These are phyloP conservation scores for Calonectria henricotiae DNA, from an alignment of 2,329 filamentous ascomycete genomes.

Conservation along the genomic window DNA sequence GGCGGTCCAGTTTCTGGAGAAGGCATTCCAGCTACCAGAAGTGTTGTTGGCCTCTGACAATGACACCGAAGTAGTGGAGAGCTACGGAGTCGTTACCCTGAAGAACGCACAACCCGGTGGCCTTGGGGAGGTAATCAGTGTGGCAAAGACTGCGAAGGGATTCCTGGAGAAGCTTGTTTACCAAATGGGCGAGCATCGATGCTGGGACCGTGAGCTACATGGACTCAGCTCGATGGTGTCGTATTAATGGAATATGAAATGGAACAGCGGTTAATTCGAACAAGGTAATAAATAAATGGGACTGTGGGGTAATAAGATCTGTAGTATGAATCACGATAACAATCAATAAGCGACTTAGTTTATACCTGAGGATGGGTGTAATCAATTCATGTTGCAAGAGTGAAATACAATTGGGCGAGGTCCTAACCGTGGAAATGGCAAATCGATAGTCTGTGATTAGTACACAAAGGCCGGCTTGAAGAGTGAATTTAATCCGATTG, in stretches of 20 bases:
- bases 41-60: constrained; percentile 60
- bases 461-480: too few relatives aligned
- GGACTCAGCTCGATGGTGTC: constrained; percentile 79
- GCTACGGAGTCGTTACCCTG: constrained; percentile 85
- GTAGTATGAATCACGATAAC: neutral
- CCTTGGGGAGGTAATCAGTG: constrained; percentile 74
- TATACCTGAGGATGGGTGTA: neutral
- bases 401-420: too few relatives aligned
- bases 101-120: constrained; percentile 68
- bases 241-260: constrained; percentile 66
- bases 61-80: constrained; percentile 70
- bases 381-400: neutral
- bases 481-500: too few relatives aligned
- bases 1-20: constrained; percentile 75
- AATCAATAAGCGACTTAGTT: neutral
- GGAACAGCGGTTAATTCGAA: neutral
- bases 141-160: constrained; percentile 77
- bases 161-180: constrained; percentile 82
- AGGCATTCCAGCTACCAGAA: constrained; percentile 63
- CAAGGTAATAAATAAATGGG: neutral
- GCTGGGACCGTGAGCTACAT: constrained; percentile 82
- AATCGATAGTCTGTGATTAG: too few relatives aligned
- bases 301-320: neutral
- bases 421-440: too few relatives aligned
- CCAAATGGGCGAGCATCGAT: constrained; percentile 80